Base-by-base conservation (phyloP, 108 stramenopile genomes). In the Pseudonitzschia delicatissima region DNA sequence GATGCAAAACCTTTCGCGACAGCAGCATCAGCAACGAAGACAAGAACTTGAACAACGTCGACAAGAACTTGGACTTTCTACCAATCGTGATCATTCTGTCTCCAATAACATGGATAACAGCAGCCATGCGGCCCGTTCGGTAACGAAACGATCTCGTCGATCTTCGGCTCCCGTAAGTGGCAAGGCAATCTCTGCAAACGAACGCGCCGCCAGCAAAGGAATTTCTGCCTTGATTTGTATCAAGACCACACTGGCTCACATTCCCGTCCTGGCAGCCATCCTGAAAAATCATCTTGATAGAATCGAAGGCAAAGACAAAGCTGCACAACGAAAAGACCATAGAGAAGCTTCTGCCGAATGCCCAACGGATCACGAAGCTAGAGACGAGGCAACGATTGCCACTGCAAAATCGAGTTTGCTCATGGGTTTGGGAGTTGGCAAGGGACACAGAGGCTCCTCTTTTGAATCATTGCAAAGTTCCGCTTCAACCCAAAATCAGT, bases 181-280 rank as follows among this genome's bases (percentile, higher is more conserved):
- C 4, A 57, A 57, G 47, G 69, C 63, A 4, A 63, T 49, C 29
- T 61, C 64, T 12, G 80, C 82, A 37, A 84, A 81, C 9, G 74
- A 74, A 7, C 70, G 87, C 45, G 57, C 83, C 23, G 90, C 94
- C 17, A 85, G 90, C 64, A 83, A 79, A 45, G 94, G 94, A 15
- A 96, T 96, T 49, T 82, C 87, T 27, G 82, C 87, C 27, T 68
- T 96, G 70, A 86, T 96, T 23, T 87, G 83, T 48, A 87, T 96
- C 69, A 96, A 96, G 69, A 84, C 87, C 18, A 83, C 85, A 2
- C 64, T 96, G 44, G 60, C 72, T 49, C 77, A 77, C 15, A 62
- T 96, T 47, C 88, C 88, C 9, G 68, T 80, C 11, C 76, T 96
- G 34, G 87, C 86, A 3, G 45, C 72, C 32, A 77, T 78, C 18